Conservation (phyloP, 2,329 filamentous ascomycete genomes). For the Claviceps pazoutovae region DNA sequence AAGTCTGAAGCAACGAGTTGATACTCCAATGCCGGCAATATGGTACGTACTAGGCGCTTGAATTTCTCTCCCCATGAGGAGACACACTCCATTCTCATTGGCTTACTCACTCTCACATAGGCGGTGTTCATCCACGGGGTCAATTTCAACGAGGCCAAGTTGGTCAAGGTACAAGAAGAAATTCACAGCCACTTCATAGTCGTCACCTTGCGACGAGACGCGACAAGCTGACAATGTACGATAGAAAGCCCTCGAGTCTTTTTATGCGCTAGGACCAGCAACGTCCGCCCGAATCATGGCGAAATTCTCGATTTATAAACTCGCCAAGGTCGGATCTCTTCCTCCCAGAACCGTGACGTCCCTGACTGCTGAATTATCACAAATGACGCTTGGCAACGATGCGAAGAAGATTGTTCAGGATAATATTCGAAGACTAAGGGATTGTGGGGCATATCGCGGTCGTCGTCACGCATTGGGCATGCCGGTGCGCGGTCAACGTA, state of each 20-base stretch:
- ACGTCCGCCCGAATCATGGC: conserved; percentile 66
- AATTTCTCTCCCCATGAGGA: neutral
- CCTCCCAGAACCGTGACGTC: conserved; percentile 64
- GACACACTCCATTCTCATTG: neutral
- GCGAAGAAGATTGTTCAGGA: conserved; percentile 63
- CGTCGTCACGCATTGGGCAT: conserved; percentile 84
- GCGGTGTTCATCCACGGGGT: conserved; percentile 76
- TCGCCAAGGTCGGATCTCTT: conserved; percentile 62
- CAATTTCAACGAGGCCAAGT: conserved; percentile 70
- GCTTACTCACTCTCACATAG: conserved; percentile 24
- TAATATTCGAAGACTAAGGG: conserved; percentile 73
- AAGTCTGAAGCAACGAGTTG: neutral
- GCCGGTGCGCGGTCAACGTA: conserved; percentile 82
- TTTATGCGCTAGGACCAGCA: conserved; percentile 71
- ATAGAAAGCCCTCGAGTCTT: conserved; percentile 62
- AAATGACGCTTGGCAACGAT: conserved; percentile 91
- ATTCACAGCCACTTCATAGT: neutral
- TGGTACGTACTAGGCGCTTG: conserved; percentile 1
- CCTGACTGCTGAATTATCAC: conserved; percentile 71
- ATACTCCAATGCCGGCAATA: neutral
- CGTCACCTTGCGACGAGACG: neutral
- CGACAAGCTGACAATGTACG: conserved; percentile 1
- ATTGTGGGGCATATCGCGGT: conserved; percentile 83
- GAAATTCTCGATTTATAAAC: conserved; percentile 76
- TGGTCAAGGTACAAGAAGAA: conserved; percentile 55